Evolutionary conservation across 2,329 filamentous ascomycete genomes (phyloP).

Genomic region (Xylaria sp.): DNA sequence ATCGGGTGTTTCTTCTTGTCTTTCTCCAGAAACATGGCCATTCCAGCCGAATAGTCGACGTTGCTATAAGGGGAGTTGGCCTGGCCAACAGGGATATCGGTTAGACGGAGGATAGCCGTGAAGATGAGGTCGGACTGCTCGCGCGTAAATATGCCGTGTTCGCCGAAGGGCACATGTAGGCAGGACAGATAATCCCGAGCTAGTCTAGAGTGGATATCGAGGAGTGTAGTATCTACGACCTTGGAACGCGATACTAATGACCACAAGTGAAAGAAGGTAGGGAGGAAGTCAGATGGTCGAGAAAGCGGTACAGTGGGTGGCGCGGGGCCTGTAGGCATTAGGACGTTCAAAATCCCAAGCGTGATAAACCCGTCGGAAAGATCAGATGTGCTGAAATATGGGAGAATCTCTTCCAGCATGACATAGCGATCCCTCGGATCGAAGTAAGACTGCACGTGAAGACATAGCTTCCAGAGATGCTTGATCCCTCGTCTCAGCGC

Average conservation of each 20-base stretch:
- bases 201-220: slow-evolving; percentile 89
- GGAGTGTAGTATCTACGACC: slow-evolving; percentile 84
- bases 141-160: slow-evolving; percentile 90
- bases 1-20: slow-evolving; percentile 94
- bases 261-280: slow-evolving; percentile 97
- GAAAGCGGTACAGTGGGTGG: slow-evolving; percentile 77
- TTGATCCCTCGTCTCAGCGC: slow-evolving; percentile 67
- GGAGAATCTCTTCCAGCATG: slow-evolving; percentile 83
- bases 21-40: slow-evolving; percentile 88
- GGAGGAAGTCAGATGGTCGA: slow-evolving; percentile 88
- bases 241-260: slow-evolving; percentile 91
- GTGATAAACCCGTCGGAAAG: slow-evolving; percentile 93
- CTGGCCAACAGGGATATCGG: slow-evolving; percentile 97
- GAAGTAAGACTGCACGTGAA: slow-evolving; percentile 92
- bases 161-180: slow-evolving; percentile 79
- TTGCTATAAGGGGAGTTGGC: slow-evolving; percentile 91
- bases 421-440: slow-evolving; percentile 85
- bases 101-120: slow-evolving; percentile 86
- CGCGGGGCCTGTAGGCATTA: slow-evolving; percentile 86
- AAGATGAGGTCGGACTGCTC: slow-evolving; percentile 95
- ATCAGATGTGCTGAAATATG: slow-evolving; percentile 93
- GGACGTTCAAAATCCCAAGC: slow-evolving; percentile 84
- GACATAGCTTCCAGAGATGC: slow-evolving; percentile 85
- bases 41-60: slow-evolving; percentile 84
- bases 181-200: slow-evolving; percentile 84